phyloP scores from a whole-genome alignment of 805 yeast genomes.

The Phaffomyces antillensis region DNA sequence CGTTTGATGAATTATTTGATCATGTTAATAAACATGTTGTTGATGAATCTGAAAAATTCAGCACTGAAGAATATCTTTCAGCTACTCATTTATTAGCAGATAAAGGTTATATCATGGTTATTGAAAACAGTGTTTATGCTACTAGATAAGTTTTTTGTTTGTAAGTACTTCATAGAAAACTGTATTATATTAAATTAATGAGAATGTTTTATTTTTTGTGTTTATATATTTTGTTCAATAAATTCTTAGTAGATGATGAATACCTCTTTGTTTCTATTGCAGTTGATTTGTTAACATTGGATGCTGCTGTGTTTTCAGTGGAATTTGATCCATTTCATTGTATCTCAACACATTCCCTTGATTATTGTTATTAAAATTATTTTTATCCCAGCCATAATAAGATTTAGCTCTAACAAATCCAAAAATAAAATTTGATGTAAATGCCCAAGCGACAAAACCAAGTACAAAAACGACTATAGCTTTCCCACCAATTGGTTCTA shows the following conservation, averaged over 20 bases:
- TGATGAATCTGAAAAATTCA: constrained; percentile 42
- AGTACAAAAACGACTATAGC: constrained; percentile 40
- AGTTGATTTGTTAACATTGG: not conserved
- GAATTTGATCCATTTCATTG: not conserved
- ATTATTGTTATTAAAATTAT: not conserved
- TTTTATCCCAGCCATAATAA: constrained; percentile 29
- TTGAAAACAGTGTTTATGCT: constrained; percentile 30
- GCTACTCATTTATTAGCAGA: constrained; percentile 37
- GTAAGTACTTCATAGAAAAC: too few species aligned
- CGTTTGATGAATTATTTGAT: constrained; percentile 29
- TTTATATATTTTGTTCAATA: too few species aligned
- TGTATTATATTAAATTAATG: not conserved
- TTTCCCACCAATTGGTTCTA: constrained; percentile 63
- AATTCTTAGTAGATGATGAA: too few species aligned
- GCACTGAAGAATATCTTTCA: constrained; percentile 35
- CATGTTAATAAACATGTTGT: constrained; percentile 35
- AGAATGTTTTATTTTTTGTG: too few species aligned
- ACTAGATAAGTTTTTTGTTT: not conserved
- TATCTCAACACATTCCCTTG: not conserved
- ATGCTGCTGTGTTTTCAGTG: not conserved
- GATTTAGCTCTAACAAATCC: constrained; percentile 56
- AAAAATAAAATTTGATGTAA: constrained; percentile 54
- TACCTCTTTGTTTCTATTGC: too few species aligned
- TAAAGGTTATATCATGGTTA: constrained; percentile 40
- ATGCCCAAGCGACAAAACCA: constrained; percentile 37